phyloP scores from a whole-genome alignment of 73 alveolate genomes.

The Paramecium primaurelia region DNA sequence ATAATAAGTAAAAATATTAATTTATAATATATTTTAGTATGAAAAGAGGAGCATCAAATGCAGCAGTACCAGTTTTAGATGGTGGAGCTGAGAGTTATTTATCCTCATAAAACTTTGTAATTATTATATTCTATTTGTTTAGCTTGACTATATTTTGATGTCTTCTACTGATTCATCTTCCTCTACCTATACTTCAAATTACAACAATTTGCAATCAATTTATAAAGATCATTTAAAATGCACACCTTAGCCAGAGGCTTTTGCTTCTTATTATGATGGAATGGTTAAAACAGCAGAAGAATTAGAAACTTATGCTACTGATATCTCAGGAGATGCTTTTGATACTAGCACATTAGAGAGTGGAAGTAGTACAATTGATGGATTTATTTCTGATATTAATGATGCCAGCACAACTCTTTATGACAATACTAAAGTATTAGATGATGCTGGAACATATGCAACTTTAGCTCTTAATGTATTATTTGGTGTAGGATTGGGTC shows the following conservation, averaged over 20 bases:
- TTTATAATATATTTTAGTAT: neutral
- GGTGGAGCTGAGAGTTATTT: constrained; percentile 1
- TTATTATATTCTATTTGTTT: neutral
- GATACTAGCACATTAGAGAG: neutral
- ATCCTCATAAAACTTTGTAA: neutral
- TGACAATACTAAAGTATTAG: neutral
- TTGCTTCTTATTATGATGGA: neutral
- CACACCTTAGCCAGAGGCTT: neutral
- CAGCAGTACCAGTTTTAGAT: constrained; percentile 27
- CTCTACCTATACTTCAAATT: neutral
- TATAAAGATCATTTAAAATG: neutral
- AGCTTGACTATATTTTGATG: constrained; percentile 6
- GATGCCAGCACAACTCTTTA: neutral
- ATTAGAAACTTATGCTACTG: neutral
- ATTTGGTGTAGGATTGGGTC: constrained; percentile 5
- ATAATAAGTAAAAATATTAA: neutral
- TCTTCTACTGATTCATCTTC: neutral
- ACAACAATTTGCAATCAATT: neutral
- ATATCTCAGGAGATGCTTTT: neutral
- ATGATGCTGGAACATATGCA: neutral
- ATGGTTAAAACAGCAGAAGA: neutral
- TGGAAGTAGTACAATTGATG: neutral
- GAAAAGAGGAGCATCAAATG: neutral
- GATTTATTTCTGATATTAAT: neutral
- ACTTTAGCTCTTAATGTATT: neutral